Conservation (phyloP, 2,329 filamentous ascomycete species). For the Chaetomium strumarium region DNA sequence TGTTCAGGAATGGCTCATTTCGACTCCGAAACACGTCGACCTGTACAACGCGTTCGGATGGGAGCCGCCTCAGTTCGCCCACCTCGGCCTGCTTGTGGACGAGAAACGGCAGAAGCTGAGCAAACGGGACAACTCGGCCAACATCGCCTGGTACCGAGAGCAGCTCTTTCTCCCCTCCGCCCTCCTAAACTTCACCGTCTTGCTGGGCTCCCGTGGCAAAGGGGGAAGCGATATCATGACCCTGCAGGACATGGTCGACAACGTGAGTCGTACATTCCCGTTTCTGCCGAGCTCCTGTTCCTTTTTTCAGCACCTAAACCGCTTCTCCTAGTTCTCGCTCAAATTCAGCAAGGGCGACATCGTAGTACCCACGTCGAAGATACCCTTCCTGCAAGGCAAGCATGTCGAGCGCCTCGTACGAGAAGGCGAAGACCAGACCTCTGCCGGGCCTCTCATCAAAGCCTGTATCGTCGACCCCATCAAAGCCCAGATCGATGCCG, state of each 20-base stretch:
- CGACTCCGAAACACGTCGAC: slow-evolving; percentile 67
- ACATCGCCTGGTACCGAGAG: slow-evolving; percentile 44
- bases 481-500: slow-evolving; percentile 6
- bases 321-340: slow-evolving; percentile 58
- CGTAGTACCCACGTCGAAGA: slow-evolving; percentile 72
- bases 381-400: slow-evolving; percentile 65
- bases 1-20: slow-evolving; percentile 83
- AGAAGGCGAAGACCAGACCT: slow-evolving; percentile 6
- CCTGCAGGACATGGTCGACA: slow-evolving; percentile 62
- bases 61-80: slow-evolving; percentile 68
- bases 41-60: slow-evolving; percentile 76
- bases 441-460: slow-evolving; percentile 13
- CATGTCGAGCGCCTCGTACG: slow-evolving; percentile 25
- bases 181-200: slow-evolving; percentile 72
- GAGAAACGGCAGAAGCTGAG: slow-evolving; percentile 70
- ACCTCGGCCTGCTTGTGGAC: slow-evolving; percentile 70
- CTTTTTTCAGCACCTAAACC: not conserved
- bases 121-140: slow-evolving; percentile 65
- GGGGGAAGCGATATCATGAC: slow-evolving; percentile 60
- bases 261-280: slow-evolving; percentile 42
- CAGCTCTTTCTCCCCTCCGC: slow-evolving; percentile 43
- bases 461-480: slow-evolving; percentile 23
- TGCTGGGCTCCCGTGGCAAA: slow-evolving; percentile 71
- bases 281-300: not conserved
- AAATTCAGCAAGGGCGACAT: slow-evolving; percentile 91